These are phyloP conservation scores for Parascedosporium putredinis DNA, from an alignment of 2,329 filamentous ascomycete species.

Conservation along the genomic window DNA sequence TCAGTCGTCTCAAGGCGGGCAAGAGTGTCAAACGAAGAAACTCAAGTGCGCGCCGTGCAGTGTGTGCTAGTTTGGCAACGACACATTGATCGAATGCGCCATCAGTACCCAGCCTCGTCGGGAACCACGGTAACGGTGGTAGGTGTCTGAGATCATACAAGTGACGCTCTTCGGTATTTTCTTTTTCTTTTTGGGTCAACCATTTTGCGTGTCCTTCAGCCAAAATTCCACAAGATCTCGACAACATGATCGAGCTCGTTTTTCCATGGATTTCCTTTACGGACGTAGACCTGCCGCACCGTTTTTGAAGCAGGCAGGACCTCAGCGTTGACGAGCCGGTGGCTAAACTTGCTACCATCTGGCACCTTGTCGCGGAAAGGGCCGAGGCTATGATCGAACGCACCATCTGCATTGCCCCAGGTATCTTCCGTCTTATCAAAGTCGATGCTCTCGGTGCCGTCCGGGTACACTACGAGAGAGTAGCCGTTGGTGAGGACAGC, in stretches of 20 bases:
- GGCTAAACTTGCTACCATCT: slow-evolving; percentile 38
- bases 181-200: not conserved
- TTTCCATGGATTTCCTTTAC: slow-evolving; percentile 3
- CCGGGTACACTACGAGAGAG: slow-evolving; percentile 39
- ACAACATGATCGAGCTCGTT: slow-evolving; percentile 34
- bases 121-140: too few relatives aligned
- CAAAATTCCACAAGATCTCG: slow-evolving; percentile 33
- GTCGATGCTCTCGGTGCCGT: slow-evolving; percentile 28
- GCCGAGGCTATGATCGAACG: slow-evolving; percentile 43
- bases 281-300: slow-evolving; percentile 34
- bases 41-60: slow-evolving; percentile 22
- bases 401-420: slow-evolving; percentile 34
- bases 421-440: slow-evolving; percentile 41
- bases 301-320: slow-evolving; percentile 17
- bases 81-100: too few relatives aligned
- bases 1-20: slow-evolving; percentile 34
- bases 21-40: slow-evolving; percentile 38
- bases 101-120: too few relatives aligned
- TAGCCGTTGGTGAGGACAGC: slow-evolving; percentile 49
- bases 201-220: not conserved
- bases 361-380: slow-evolving; percentile 31
- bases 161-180: too few relatives aligned
- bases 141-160: too few relatives aligned
- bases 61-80: slow-evolving; percentile 47
- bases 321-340: slow-evolving; percentile 33